A percentile compares a stretch with the other conserved stretches of the same genome.
These are phyloP conservation scores for Tubosaeta sp. DNA, from an alignment of 768 basidiomycete genomes.

Conservation along the genomic window DNA sequence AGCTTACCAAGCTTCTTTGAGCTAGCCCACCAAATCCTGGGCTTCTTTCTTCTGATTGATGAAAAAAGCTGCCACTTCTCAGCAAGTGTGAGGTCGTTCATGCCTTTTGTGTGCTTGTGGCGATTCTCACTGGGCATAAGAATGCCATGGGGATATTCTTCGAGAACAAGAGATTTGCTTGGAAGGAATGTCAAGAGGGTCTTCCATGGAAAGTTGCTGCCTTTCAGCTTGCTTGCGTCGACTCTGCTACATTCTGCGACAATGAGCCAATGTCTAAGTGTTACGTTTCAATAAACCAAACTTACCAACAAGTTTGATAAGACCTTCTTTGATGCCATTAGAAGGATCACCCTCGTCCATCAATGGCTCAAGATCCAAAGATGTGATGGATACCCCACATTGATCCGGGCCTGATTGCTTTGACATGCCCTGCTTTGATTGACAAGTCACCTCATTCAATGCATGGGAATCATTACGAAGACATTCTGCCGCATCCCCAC, in stretches of 20 bases:
- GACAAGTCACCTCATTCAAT: background rate
- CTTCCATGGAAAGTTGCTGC: conserved; percentile 1
- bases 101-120: background rate
- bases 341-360: too few species aligned
- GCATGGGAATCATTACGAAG: too few species aligned
- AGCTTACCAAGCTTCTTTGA: background rate
- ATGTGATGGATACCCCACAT: background rate
- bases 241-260: background rate
- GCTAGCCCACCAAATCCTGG: background rate
- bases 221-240: background rate
- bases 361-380: too few species aligned
- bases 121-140: background rate
- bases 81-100: background rate
- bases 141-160: background rate
- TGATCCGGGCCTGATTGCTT: too few species aligned
- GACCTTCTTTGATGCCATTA: background rate
- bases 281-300: background rate
- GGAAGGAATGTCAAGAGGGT: background rate
- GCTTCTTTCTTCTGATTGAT: background rate
- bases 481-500: background rate
- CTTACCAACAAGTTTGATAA: background rate
- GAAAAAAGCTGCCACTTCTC: background rate
- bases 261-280: too few species aligned
- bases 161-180: background rate
- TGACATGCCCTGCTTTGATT: too few species aligned